A percentile compares a stretch with the other conserved stretches of the same genome.
phyloP scores from a whole-genome alignment of 169 alveolate species.

The Plasmodium reichenowi region DNA sequence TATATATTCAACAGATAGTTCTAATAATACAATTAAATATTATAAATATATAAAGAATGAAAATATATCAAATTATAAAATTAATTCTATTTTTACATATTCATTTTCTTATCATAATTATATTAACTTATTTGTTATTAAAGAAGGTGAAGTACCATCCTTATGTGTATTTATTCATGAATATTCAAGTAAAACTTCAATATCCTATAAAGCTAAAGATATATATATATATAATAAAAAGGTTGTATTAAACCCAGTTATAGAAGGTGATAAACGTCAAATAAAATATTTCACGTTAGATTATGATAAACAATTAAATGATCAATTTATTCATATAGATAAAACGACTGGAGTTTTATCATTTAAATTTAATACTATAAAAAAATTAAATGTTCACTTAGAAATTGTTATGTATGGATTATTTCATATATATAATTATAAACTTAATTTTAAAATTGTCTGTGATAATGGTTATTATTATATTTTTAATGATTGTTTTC shows the following conservation, averaged over 20 bases:
- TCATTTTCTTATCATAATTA: conserved; percentile 22
- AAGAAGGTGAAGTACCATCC: conserved; percentile 4
- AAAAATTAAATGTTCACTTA: conserved; percentile 6
- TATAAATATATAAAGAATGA: conserved; percentile 23
- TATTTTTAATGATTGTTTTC: conserved; percentile 78
- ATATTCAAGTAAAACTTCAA: conserved; percentile 6
- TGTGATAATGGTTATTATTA: conserved; percentile 79
- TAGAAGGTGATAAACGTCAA: conserved; percentile 64
- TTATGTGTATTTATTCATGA: conserved; percentile 54
- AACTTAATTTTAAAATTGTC: conserved; percentile 29
- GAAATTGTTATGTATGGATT: conserved; percentile 73
- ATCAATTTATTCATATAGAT: conserved; percentile 24
- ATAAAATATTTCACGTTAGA: conserved; percentile 23
- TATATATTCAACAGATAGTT: conserved; percentile 24
- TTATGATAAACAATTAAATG: conserved; percentile 35
- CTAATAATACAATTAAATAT: conserved; percentile 26
- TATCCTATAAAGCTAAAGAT: conserved; percentile 10
- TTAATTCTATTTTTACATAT: conserved; percentile 84
- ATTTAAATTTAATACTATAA: conserved; percentile 21
- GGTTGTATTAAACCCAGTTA: conserved; percentile 27
- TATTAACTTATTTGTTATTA: conserved; percentile 30
- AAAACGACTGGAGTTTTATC: conserved; percentile 56
- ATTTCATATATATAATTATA: conserved; percentile 35
- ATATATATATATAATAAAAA: conserved; percentile 19
- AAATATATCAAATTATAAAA: conserved; percentile 65